phyloP scores from a whole-genome alignment of 805 yeast species.

The Lachancea thermotolerans region DNA sequence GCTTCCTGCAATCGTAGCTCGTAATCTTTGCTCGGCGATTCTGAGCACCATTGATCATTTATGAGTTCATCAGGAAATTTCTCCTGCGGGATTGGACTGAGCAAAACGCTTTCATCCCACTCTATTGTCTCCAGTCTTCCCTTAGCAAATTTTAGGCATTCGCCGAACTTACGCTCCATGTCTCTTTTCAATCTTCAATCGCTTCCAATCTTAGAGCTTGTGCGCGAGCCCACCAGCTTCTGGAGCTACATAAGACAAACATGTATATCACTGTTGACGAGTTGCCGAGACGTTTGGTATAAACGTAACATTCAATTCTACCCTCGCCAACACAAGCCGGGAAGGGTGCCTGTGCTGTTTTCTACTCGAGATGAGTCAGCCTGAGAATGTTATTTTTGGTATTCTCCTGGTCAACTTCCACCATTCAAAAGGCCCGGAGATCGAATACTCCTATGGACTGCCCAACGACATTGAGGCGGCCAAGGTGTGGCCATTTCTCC shows the following conservation, averaged over 20 bases:
- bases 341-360: too few species aligned
- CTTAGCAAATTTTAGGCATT: not conserved
- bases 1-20: not conserved
- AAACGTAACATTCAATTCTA: too few species aligned
- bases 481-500: conserved; percentile 72
- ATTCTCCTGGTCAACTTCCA: conserved; percentile 89
- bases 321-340: too few species aligned
- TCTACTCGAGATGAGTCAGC: not conserved
- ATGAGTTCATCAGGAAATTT: not conserved
- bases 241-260: too few species aligned
- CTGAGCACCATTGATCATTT: not conserved
- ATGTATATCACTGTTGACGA: too few species aligned
- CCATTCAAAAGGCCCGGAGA: conserved; percentile 88
- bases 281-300: too few species aligned
- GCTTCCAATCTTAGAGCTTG: too few species aligned
- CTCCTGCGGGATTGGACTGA: not conserved
- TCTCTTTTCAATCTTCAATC: too few species aligned
- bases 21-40: not conserved
- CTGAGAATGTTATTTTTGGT: conserved; percentile 52
- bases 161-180: too few species aligned
- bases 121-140: not conserved
- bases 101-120: not conserved
- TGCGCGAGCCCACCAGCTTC: too few species aligned
- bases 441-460: conserved; percentile 75
- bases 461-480: conserved; percentile 30